Evolutionary conservation across 2,329 filamentous ascomycete species (phyloP).

Genomic region (Penicillium sp.): DNA sequence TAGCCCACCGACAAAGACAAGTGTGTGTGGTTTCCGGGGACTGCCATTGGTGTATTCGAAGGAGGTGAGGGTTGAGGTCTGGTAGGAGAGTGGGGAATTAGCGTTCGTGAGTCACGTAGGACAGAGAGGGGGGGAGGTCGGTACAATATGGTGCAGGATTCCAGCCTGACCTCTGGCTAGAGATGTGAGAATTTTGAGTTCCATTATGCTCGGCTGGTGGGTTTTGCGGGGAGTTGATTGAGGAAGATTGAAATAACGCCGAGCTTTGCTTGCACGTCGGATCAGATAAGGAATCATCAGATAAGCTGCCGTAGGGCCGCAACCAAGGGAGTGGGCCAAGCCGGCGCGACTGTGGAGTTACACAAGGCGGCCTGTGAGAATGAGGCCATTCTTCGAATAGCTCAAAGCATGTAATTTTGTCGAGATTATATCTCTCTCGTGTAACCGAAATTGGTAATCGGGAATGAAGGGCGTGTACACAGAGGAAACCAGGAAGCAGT

Average conservation of each 20-base stretch:
- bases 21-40: constrained; percentile 50
- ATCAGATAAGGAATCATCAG: constrained; percentile 36
- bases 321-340: neutral
- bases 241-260: constrained; percentile 7
- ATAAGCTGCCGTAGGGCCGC: constrained; percentile 20
- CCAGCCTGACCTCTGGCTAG: constrained; percentile 30
- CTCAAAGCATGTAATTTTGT: neutral
- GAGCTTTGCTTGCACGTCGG: constrained; percentile 18
- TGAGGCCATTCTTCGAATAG: constrained; percentile 12
- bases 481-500: neutral
- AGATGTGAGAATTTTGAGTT: constrained; percentile 28
- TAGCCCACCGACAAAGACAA: constrained; percentile 65
- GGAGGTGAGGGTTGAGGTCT: constrained; percentile 44
- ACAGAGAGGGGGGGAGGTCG: neutral
- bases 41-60: constrained; percentile 46
- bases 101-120: neutral
- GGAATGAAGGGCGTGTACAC: no score
- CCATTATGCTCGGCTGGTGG: constrained; percentile 19
- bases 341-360: neutral
- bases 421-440: neutral
- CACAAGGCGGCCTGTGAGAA: neutral
- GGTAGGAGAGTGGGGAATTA: constrained; percentile 3
- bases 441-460: neutral
- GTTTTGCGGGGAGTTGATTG: neutral
- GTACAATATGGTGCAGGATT: constrained; percentile 33